Evolutionary conservation across 2,329 filamentous ascomycete species (phyloP), one percentile per base, ranked within the genome.

Genomic region (Phaeoacremonium minimum): DNA sequence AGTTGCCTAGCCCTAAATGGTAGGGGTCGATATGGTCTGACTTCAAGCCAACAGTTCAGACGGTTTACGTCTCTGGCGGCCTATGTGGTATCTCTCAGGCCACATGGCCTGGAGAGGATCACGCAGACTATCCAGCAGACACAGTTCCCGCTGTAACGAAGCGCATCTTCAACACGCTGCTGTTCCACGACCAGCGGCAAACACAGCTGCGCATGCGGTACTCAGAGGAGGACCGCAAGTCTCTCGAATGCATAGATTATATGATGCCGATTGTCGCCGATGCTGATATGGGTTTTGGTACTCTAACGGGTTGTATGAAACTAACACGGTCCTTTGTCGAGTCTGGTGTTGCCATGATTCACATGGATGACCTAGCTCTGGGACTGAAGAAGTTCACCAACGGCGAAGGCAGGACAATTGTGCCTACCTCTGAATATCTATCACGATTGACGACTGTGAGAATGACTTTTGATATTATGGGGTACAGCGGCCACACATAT

Each of bases 371-470:
- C 37, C 46, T 66, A 18, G 63, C 63, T 0, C 60, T 65, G 15
- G 63, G 63, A 6, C 52, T 64, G 46, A 66, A 66, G 48, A 66
- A 66, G 44, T 67, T 66, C 35, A 66, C 62, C 2, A 52, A 58
- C 13, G 61, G 62, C 1, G 51, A 64, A 34, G 62, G 61, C 3
- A 47, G 60, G 5, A 66, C 63, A 0, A 49, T 66, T 0, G 58
- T 67, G 5, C 60, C 63, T 3, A 64, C 60, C 0, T 53, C 50
- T 38, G 63, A 65, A 39, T 65, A 64, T 31, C 38, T 63, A 3
- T 47, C 53, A 18, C 48, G 60, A 1, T 43, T 64, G 33, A 58
- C 51, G 5, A 50, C 60, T 4, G 57, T 56, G 3, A 51, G 61
- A 9, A 57, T 64, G 55, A 50, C 58, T 18, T 60, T 64, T 30